These are phyloP conservation scores for Cryphonectria nitschkei DNA, from an alignment of 2,329 filamentous ascomycete genomes.

Conservation along the genomic window DNA sequence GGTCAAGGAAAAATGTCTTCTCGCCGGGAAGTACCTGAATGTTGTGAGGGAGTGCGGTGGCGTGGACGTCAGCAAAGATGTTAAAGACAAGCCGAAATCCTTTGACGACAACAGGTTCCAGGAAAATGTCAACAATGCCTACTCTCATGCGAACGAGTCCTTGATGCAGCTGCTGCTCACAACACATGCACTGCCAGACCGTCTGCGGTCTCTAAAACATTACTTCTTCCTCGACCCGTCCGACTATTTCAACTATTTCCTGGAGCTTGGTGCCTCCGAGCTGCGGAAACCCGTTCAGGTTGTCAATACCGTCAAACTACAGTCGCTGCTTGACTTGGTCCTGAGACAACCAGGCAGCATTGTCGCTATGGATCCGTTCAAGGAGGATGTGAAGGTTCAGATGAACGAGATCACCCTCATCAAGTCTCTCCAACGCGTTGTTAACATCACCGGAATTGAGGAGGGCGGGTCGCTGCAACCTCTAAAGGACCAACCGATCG, in stretches of 20 bases:
- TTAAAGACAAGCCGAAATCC: constrained; percentile 84
- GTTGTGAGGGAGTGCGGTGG: constrained; percentile 97
- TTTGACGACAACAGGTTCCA: constrained; percentile 92
- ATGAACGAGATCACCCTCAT: constrained; percentile 96
- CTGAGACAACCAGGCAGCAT: constrained; percentile 95
- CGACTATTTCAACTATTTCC: constrained; percentile 97
- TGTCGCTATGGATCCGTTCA: constrained; percentile 93
- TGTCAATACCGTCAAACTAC: constrained; percentile 91
- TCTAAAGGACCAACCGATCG: constrained; percentile 67
- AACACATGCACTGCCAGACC: constrained; percentile 85
- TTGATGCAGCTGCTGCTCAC: constrained; percentile 89
- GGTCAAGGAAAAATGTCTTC: constrained; percentile 90
- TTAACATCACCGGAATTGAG: constrained; percentile 94
- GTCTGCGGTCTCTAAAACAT: constrained; percentile 90
- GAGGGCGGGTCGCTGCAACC: constrained; percentile 82
- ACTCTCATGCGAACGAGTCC: constrained; percentile 93
- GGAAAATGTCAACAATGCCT: constrained; percentile 94
- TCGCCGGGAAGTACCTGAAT: constrained; percentile 97
- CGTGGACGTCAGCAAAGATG: constrained; percentile 88
- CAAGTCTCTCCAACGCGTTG: constrained; percentile 92
- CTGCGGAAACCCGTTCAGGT: constrained; percentile 85
- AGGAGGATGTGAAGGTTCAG: constrained; percentile 95
- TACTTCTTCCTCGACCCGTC: constrained; percentile 99
- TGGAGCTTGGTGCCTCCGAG: constrained; percentile 88
- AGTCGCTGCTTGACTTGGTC: constrained; percentile 93